A percentile compares a stretch with the other conserved stretches of the same genome.
These are phyloP conservation scores for Cyclostephanos tholiformis DNA, from an alignment of 108 stramenopile species.

Conservation along the genomic window DNA sequence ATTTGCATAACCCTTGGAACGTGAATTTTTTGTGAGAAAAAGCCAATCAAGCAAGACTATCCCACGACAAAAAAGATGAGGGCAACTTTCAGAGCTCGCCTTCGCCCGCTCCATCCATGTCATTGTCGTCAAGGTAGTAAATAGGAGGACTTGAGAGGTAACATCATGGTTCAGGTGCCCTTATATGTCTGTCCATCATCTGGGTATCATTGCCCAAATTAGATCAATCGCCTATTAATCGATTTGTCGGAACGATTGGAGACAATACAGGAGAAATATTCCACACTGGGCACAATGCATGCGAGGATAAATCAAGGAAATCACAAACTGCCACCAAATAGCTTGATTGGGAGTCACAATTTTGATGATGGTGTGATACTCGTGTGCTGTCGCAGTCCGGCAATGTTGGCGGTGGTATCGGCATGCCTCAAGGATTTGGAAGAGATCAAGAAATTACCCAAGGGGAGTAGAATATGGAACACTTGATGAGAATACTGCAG, in stretches of 20 bases:
- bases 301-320: constrained; percentile 32
- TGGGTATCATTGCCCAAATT: constrained; percentile 44
- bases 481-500: constrained; percentile 33
- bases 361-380: constrained; percentile 49
- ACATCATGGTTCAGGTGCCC: constrained; percentile 43
- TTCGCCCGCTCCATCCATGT: neutral
- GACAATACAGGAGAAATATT: constrained; percentile 45
- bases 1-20: too few relatives aligned
- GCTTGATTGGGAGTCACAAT: constrained; percentile 57
- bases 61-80: too few relatives aligned
- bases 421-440: constrained; percentile 58
- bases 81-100: too few relatives aligned
- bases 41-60: too few relatives aligned
- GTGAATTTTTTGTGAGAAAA: too few relatives aligned
- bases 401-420: constrained; percentile 42
- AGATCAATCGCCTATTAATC: constrained; percentile 38
- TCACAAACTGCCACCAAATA: constrained; percentile 50
- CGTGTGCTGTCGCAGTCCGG: constrained; percentile 53
- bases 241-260: constrained; percentile 50
- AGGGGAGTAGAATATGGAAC: constrained; percentile 31
- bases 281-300: constrained; percentile 27
- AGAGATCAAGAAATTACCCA: constrained; percentile 25
- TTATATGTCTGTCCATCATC: constrained; percentile 40
- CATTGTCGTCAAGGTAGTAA: too few relatives aligned
- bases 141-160: too few relatives aligned